A percentile compares a stretch with the other conserved stretches of the same genome.
These are phyloP conservation scores for Ganoderma sinense DNA, from an alignment of 1,284 basidiomycete species.

Conservation along the genomic window DNA sequence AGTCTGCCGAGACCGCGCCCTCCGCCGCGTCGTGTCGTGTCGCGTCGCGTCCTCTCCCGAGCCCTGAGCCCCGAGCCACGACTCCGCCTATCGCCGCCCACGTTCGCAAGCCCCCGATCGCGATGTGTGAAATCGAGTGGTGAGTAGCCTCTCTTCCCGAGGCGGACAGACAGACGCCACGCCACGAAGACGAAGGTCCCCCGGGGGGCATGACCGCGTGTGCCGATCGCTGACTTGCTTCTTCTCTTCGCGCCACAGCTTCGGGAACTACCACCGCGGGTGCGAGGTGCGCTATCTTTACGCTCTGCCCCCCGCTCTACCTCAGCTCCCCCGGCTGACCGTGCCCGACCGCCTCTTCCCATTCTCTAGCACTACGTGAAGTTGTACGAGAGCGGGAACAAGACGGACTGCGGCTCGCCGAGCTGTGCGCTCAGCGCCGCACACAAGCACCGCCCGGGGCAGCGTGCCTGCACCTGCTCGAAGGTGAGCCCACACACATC, in stretches of 20 bases:
- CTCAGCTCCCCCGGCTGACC: background rate
- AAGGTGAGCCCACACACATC: constrained; percentile 31
- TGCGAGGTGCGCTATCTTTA: constrained; percentile 36
- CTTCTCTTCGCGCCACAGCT: constrained; percentile 27
- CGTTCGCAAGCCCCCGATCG: constrained; percentile 2
- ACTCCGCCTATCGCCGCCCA: background rate
- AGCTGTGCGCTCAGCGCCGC: constrained; percentile 38
- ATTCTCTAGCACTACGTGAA: constrained; percentile 41
- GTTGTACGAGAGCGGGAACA: constrained; percentile 41
- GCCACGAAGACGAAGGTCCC: too few species aligned
- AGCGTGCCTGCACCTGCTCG: constrained; percentile 37
- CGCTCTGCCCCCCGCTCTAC: background rate
- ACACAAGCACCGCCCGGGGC: constrained; percentile 37
- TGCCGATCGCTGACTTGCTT: constrained; percentile 6
- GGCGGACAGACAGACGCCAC: constrained; percentile 4
- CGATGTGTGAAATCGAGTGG: constrained; percentile 41
- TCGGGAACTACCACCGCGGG: constrained; percentile 42
- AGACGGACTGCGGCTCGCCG: constrained; percentile 40
- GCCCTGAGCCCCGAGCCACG: background rate
- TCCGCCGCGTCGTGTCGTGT: background rate
- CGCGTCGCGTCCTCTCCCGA: background rate
- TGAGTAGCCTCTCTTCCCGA: constrained; percentile 24
- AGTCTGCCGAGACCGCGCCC: background rate
- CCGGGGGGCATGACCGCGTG: constrained; percentile 2
- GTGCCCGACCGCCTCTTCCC: too few species aligned